Conservation (phyloP, 257 asterid genomes). For the Marsdenia floribunda region DNA sequence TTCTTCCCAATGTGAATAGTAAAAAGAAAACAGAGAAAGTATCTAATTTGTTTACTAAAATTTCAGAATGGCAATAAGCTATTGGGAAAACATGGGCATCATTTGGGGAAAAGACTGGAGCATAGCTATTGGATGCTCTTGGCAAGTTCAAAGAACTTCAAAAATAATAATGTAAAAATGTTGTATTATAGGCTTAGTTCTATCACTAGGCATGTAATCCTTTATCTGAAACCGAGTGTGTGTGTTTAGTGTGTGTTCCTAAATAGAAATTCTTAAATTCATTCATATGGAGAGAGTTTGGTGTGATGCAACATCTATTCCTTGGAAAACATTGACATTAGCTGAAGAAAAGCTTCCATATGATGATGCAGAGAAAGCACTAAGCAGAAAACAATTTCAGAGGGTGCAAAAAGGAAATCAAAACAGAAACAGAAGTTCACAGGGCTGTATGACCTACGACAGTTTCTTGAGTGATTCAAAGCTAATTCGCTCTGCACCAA, state of each 20-base stretch:
- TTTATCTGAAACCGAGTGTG: background rate
- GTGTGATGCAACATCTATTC: background rate
- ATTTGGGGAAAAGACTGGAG: background rate
- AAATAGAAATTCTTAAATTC: background rate
- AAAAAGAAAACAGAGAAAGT: too few relatives aligned
- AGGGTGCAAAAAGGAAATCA: background rate
- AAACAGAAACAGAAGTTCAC: conserved; percentile 6
- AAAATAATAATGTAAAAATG: background rate
- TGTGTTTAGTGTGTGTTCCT: background rate
- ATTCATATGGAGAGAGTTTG: background rate
- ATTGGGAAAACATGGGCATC: too few relatives aligned
- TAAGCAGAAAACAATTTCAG: background rate
- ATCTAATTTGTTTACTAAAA: too few relatives aligned
- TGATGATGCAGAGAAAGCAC: conserved; percentile 1
- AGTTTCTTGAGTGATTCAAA: conserved; percentile 66
- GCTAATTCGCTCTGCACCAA: conserved; percentile 54
- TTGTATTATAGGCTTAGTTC: background rate
- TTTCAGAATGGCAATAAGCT: too few relatives aligned
- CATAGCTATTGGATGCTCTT: background rate
- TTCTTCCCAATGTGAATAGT: too few relatives aligned
- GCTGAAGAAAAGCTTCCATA: background rate
- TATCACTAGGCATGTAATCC: background rate
- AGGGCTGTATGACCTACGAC: conserved; percentile 42
- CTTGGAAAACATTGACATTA: background rate
- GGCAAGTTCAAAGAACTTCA: background rate